Evolutionary conservation across 1,139 yeast genomes (phyloP).

Genomic region (Suhomyces maxii): DNA sequence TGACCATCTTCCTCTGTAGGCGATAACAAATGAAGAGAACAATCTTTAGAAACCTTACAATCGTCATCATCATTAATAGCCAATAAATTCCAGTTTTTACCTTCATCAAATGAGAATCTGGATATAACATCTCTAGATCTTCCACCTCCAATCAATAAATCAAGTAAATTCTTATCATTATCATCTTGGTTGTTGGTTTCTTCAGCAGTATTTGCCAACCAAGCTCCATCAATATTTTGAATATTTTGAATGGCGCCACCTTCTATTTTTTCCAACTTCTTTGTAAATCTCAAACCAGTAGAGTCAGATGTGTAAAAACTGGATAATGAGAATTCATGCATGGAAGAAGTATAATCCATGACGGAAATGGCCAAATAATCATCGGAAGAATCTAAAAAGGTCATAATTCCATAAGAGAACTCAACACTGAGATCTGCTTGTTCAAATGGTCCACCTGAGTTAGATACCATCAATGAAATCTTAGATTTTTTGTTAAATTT

Average conservation of each 20-base stretch:
- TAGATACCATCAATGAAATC: slow-evolving; percentile 55
- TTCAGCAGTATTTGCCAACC: slow-evolving; percentile 52
- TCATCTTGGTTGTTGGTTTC: slow-evolving; percentile 15
- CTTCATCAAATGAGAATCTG: slow-evolving; percentile 61
- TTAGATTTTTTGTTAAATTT: slow-evolving; percentile 42
- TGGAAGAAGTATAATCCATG: slow-evolving; percentile 29
- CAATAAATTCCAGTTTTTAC: slow-evolving; percentile 59
- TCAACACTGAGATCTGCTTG: slow-evolving; percentile 54
- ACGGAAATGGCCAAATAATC: slow-evolving; percentile 57
- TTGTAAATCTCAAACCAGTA: slow-evolving; percentile 56
- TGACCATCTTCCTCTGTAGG: slow-evolving; percentile 54
- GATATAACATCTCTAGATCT: slow-evolving; percentile 19
- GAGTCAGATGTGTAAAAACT: slow-evolving; percentile 62
- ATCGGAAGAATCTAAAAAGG: slow-evolving; percentile 56
- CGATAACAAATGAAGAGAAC: slow-evolving; percentile 58
- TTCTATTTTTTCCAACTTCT: slow-evolving; percentile 45
- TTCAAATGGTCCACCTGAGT: slow-evolving; percentile 53
- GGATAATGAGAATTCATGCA: slow-evolving; percentile 25
- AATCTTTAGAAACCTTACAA: slow-evolving; percentile 46
- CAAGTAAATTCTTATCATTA: slow-evolving; percentile 26
- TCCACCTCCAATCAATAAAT: slow-evolving; percentile 30
- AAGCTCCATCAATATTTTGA: slow-evolving; percentile 67
- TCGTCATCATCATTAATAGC: slow-evolving; percentile 45
- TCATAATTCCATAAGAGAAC: slow-evolving; percentile 44
- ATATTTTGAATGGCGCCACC: slow-evolving; percentile 50